Evolutionary conservation across 1,284 basidiomycete genomes (phyloP).

Genomic region (Blastosporella zonata): DNA sequence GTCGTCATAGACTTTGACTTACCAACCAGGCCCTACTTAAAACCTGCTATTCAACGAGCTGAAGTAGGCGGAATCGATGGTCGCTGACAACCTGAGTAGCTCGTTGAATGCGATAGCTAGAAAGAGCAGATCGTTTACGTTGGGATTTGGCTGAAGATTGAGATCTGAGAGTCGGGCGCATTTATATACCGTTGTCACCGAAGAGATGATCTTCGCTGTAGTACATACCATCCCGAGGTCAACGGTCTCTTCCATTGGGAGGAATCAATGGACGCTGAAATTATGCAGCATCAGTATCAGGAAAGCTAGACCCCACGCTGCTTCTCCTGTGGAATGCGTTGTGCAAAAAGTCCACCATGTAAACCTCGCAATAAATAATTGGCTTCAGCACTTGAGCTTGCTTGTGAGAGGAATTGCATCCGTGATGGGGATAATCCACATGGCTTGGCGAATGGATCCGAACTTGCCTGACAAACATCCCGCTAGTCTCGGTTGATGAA

Average conservation of each 20-base stretch:
- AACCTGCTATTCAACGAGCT: too few relatives aligned
- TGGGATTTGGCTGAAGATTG: neutral
- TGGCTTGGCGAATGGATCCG: neutral
- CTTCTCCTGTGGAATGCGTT: too few relatives aligned
- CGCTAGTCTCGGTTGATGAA: slow-evolving; percentile 9
- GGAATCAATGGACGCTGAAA: neutral
- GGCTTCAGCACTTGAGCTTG: neutral
- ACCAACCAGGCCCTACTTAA: too few relatives aligned
- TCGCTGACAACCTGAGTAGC: too few relatives aligned
- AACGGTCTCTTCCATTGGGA: slow-evolving; percentile 5
- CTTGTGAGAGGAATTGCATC: neutral
- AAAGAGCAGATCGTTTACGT: neutral
- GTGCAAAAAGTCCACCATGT: too few relatives aligned
- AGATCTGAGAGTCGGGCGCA: slow-evolving; percentile 1
- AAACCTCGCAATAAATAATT: too few relatives aligned
- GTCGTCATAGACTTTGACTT: too few relatives aligned
- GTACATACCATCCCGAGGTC: slow-evolving; percentile 16
- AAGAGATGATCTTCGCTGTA: slow-evolving; percentile 11
- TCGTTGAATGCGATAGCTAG: neutral
- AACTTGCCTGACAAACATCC: slow-evolving; percentile 10
- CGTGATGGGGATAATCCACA: slow-evolving; percentile 7
- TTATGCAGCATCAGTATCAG: too few relatives aligned
- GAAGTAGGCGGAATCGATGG: neutral
- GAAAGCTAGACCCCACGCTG: too few relatives aligned
- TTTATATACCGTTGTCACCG: slow-evolving; percentile 15